These are phyloP conservation scores for Colletotrichum higginsianum DNA, from an alignment of 2,329 filamentous ascomycete species.

Conservation along the genomic window DNA sequence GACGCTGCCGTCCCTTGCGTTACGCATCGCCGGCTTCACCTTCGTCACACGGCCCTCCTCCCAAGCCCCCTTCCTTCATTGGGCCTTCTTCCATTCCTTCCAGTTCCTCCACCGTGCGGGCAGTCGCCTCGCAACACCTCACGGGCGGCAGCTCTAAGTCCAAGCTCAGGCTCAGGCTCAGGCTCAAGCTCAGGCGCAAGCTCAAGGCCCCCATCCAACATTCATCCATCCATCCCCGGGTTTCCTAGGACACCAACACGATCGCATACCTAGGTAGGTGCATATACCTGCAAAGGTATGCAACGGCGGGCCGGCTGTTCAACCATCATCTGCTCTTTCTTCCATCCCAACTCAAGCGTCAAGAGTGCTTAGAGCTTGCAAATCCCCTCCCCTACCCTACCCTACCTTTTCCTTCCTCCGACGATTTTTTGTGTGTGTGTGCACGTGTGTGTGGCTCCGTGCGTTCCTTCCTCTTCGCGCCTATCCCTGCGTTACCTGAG, in stretches of 20 bases:
- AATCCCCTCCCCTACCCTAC: not conserved
- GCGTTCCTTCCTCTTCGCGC: not conserved
- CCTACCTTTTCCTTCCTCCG: not conserved
- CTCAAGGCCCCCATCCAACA: not conserved
- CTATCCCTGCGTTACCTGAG: slow-evolving; percentile 18
- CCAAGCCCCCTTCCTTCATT: slow-evolving; percentile 3
- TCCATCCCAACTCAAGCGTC: slow-evolving; percentile 5
- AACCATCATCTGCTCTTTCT: slow-evolving; percentile 8
- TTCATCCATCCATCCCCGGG: not conserved
- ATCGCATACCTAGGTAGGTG: no score
- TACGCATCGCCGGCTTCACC: not conserved
- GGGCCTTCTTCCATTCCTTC: slow-evolving; percentile 21
- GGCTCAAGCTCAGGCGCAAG: not conserved
- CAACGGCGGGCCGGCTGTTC: not conserved
- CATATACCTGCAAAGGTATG: no score
- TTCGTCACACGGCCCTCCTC: slow-evolving; percentile 6
- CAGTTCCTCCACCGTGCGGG: not conserved
- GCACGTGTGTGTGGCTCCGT: not conserved
- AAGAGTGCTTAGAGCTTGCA: not conserved
- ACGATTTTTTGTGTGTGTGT: no score
- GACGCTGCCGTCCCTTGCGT: slow-evolving; percentile 18
- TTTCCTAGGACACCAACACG: slow-evolving; percentile 7
- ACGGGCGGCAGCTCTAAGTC: no score
- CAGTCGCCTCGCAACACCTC: not conserved
- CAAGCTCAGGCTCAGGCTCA: not conserved